A percentile compares a stretch with the other conserved stretches of the same genome.
These are phyloP conservation scores for Castanospermum australe DNA, from an alignment of 306 rosid species.

Conservation along the genomic window DNA sequence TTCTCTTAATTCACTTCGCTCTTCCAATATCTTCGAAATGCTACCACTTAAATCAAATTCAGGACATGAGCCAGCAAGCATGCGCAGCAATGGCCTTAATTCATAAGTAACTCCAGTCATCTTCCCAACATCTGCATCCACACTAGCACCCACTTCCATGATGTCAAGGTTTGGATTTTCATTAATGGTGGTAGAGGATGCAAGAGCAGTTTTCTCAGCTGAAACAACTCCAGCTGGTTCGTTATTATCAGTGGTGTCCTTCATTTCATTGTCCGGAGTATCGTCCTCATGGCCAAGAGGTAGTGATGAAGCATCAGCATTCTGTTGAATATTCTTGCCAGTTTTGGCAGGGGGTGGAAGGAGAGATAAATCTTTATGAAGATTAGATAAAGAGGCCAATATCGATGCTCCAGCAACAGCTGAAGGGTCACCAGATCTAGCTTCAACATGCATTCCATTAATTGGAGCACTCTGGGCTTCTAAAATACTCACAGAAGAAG, in stretches of 20 bases:
- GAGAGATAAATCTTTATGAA: conserved; percentile 60
- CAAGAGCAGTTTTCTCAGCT: conserved; percentile 48
- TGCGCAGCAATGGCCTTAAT: conserved; percentile 57
- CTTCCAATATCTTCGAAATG: conserved; percentile 68
- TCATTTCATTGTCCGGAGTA: conserved; percentile 52
- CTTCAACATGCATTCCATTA: conserved; percentile 71
- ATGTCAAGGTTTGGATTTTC: conserved; percentile 58
- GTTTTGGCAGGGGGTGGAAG: conserved; percentile 65
- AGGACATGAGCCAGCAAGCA: conserved; percentile 63
- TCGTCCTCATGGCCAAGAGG: conserved; percentile 55
- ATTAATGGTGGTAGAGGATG: conserved; percentile 46
- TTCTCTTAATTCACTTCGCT: conserved; percentile 63
- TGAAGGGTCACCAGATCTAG: conserved; percentile 83
- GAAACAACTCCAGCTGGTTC: conserved; percentile 48
- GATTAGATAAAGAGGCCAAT: conserved; percentile 77
- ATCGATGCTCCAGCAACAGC: conserved; percentile 92
- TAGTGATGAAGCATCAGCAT: conserved; percentile 47
- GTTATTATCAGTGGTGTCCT: conserved; percentile 44
- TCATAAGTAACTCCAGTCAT: conserved; percentile 43
- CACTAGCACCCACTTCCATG: conserved; percentile 45
- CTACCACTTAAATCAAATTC: conserved; percentile 62
- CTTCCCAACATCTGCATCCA: conserved; percentile 57
- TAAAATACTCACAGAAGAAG: conserved; percentile 69
- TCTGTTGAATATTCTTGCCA: conserved; percentile 52
- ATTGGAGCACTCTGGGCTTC: conserved; percentile 79